Evolutionary conservation across 352 stramenopile species (phyloP).

Genomic region (Phytophthora quininea): DNA sequence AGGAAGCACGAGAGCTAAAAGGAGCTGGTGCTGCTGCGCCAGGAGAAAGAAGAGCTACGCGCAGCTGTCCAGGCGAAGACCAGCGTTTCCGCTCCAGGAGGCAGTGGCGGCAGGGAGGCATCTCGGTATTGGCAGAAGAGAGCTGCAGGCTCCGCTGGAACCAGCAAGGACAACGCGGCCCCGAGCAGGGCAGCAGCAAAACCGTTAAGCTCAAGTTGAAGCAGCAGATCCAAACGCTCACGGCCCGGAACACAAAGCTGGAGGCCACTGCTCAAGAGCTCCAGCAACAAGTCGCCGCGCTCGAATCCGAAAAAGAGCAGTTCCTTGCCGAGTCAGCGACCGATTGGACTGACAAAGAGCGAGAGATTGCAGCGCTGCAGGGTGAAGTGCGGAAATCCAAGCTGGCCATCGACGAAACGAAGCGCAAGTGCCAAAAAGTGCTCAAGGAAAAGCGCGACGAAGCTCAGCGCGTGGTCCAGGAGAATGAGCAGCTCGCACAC

Average conservation of each 20-base stretch:
- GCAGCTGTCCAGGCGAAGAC: slow-evolving; percentile 26
- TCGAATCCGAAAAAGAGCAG: slow-evolving; percentile 27
- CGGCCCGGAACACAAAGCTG: slow-evolving; percentile 18
- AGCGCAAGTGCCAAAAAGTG: slow-evolving; percentile 53
- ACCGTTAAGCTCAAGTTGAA: slow-evolving; percentile 26
- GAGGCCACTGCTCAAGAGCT: slow-evolving; percentile 23
- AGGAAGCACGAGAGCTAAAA: slow-evolving; percentile 78
- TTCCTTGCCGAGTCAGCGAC: slow-evolving; percentile 22
- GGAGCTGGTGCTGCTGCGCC: slow-evolving; percentile 70
- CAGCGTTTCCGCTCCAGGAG: slow-evolving; percentile 10
- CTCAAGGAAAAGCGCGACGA: slow-evolving; percentile 66
- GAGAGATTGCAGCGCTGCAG: slow-evolving; percentile 23
- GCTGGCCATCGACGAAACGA: slow-evolving; percentile 41
- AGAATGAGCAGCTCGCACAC: slow-evolving; percentile 41
- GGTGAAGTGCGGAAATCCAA: slow-evolving; percentile 53
- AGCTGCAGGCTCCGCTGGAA: background rate
- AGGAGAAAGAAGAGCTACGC: slow-evolving; percentile 73
- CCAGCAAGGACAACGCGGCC: slow-evolving; percentile 8
- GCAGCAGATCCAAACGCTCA: slow-evolving; percentile 40
- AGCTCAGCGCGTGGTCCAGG: slow-evolving; percentile 48
- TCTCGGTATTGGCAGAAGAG: slow-evolving; percentile 1
- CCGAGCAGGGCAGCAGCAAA: slow-evolving; percentile 22
- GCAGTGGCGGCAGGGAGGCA: slow-evolving; percentile 14
- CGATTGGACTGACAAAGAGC: slow-evolving; percentile 29
- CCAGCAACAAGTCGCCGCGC: slow-evolving; percentile 41